Conservation (phyloP, 306 rosid genomes). For the Betula pendula region DNA sequence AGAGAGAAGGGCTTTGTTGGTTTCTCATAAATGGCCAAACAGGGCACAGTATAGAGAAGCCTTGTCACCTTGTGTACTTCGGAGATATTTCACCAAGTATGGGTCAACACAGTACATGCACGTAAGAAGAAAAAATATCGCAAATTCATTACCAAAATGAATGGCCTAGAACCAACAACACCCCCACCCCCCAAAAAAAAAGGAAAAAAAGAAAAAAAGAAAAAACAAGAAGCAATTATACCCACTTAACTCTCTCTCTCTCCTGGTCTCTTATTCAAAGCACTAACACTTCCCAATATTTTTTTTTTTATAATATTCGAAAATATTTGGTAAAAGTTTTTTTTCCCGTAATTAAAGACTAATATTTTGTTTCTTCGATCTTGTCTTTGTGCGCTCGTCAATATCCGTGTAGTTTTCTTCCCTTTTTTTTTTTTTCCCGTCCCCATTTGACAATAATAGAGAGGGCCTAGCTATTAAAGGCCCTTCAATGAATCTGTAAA, state of each 20-base stretch:
- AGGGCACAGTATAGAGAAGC: constrained; percentile 34
- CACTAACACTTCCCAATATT: background rate
- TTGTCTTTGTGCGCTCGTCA: background rate
- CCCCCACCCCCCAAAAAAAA: too few species aligned
- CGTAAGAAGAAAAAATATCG: constrained; percentile 12
- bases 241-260: background rate
- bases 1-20: constrained; percentile 45
- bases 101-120: constrained; percentile 40
- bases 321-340: background rate
- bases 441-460: constrained; percentile 40
- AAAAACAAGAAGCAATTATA: too few species aligned
- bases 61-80: constrained; percentile 44
- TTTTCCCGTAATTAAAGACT: too few species aligned
- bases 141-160: constrained; percentile 38
- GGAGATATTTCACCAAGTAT: constrained; percentile 44
- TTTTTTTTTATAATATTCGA: too few species aligned
- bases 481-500: constrained; percentile 75
- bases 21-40: constrained; percentile 63
- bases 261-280: background rate
- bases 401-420: background rate
- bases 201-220: too few species aligned
- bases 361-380: background rate
- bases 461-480: constrained; percentile 65
- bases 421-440: constrained; percentile 21
- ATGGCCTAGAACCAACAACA: constrained; percentile 48